Percentiles rank a stretch among this genome's conserved stretches.
phyloP scores from a whole-genome alignment of 176 grass and related monocot genomes.

The Oryza meridionalis region DNA sequence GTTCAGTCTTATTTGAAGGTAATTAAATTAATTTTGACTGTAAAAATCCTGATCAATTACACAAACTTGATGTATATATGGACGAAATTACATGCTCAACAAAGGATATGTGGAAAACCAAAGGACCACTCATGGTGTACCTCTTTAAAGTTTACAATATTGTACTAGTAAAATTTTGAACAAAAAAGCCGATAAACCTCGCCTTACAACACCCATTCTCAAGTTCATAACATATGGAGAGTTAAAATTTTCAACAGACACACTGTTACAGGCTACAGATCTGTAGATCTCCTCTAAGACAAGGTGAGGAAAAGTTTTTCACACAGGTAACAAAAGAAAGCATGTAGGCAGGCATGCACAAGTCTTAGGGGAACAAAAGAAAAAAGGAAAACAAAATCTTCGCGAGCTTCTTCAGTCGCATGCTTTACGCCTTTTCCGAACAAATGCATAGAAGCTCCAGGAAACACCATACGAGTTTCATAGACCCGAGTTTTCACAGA shows the following conservation, averaged over 20 bases:
- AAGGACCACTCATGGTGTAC: conserved; percentile 3
- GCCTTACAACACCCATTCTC: conserved; percentile 36
- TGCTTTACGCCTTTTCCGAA: conserved; percentile 32
- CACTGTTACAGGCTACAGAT: background rate
- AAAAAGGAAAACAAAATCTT: conserved; percentile 36
- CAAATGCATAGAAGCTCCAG: conserved; percentile 21
- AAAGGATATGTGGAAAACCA: conserved; percentile 9
- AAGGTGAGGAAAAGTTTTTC: conserved; percentile 31
- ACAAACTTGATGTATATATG: conserved; percentile 15
- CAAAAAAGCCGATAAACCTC: conserved; percentile 1
- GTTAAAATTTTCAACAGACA: background rate
- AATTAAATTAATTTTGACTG: background rate
- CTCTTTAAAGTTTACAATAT: conserved; percentile 7
- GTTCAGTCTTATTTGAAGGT: background rate
- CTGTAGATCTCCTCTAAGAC: conserved; percentile 15
- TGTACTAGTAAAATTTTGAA: conserved; percentile 20
- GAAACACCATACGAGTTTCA: conserved; percentile 26
- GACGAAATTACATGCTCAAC: background rate
- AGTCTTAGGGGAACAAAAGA: background rate
- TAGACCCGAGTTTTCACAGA: conserved; percentile 6
- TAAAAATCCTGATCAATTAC: background rate
- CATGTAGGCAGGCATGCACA: conserved; percentile 34
- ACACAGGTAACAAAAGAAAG: conserved; percentile 27
- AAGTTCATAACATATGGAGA: conserved; percentile 29
- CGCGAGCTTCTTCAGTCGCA: conserved; percentile 10